Evolutionary conservation across 768 basidiomycete genomes (phyloP).

Genomic region (Polyporus arcularius): DNA sequence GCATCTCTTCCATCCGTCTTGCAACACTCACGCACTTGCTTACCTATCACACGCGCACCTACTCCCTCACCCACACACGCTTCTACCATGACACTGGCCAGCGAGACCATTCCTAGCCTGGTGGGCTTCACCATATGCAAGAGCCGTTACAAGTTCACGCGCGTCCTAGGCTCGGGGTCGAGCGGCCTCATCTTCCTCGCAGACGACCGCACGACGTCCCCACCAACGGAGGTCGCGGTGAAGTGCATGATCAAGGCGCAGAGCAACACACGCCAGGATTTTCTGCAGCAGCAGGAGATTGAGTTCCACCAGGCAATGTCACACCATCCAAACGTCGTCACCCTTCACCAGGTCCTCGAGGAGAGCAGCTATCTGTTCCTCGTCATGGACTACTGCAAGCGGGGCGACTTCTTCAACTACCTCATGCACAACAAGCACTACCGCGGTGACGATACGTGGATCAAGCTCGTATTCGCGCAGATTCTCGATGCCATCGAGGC

Average conservation of each 20-base stretch:
- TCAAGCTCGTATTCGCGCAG: constrained; percentile 51
- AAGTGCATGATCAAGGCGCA: constrained; percentile 28
- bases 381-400: constrained; percentile 48
- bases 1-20: no score
- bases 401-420: constrained; percentile 49
- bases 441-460: constrained; percentile 45
- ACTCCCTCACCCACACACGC: not conserved
- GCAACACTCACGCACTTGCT: no score
- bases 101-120: constrained; percentile 18
- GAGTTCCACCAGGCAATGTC: constrained; percentile 52
- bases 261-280: constrained; percentile 10
- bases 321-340: constrained; percentile 65
- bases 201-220: constrained; percentile 10
- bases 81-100: constrained; percentile 10
- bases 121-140: constrained; percentile 26
- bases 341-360: constrained; percentile 63
- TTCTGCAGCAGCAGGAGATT: constrained; percentile 67
- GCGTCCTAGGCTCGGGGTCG: constrained; percentile 27
- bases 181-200: constrained; percentile 31
- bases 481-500: constrained; percentile 53
- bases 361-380: constrained; percentile 70
- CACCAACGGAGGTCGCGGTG: constrained; percentile 24
- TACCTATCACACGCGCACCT: no score
- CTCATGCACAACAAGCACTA: constrained; percentile 40
- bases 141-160: constrained; percentile 24